Evolutionary conservation across 164 flowering plant species (phyloP).

Genomic region (Amborella trichopoda): DNA sequence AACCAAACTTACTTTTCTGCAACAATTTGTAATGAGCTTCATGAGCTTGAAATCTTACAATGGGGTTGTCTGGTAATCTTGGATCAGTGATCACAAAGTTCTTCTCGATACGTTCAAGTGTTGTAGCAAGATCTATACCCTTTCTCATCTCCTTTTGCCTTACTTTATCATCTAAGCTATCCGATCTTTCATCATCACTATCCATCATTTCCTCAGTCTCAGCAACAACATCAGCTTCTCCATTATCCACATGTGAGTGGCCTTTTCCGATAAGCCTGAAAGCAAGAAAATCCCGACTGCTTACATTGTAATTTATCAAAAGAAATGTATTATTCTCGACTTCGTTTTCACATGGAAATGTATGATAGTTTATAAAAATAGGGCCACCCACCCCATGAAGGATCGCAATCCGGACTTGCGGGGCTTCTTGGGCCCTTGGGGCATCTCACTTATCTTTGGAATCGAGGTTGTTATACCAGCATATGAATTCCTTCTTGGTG

Average conservation of each 20-base stretch:
- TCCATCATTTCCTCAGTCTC: conserved; percentile 18
- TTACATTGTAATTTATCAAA: not conserved
- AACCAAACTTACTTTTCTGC: too few relatives aligned
- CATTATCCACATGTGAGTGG: conserved; percentile 9
- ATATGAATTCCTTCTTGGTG: conserved; percentile 47
- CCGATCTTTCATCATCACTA: conserved; percentile 50
- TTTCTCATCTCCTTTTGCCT: conserved; percentile 80
- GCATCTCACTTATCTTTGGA: conserved; percentile 56
- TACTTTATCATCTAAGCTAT: conserved; percentile 59
- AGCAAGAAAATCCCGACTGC: not conserved
- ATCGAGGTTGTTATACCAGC: conserved; percentile 32
- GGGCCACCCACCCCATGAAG: conserved; percentile 94
- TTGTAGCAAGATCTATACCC: conserved; percentile 97
- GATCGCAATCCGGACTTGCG: conserved; percentile 59
- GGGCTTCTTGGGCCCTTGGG: conserved; percentile 48
- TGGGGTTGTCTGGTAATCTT: conserved; percentile 96
- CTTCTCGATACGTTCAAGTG: conserved; percentile 98
- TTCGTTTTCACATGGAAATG: too few relatives aligned
- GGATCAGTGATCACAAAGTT: conserved; percentile 99
- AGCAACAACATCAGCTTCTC: conserved; percentile 11
- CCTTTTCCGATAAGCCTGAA: conserved; percentile 47
- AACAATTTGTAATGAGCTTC: too few relatives aligned
- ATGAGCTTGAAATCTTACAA: too few relatives aligned
- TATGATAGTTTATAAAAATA: too few relatives aligned
- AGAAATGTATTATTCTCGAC: not conserved